Evolutionary conservation across 1,139 yeast genomes (phyloP).

Genomic region (Nakaseomyces delphensis): DNA sequence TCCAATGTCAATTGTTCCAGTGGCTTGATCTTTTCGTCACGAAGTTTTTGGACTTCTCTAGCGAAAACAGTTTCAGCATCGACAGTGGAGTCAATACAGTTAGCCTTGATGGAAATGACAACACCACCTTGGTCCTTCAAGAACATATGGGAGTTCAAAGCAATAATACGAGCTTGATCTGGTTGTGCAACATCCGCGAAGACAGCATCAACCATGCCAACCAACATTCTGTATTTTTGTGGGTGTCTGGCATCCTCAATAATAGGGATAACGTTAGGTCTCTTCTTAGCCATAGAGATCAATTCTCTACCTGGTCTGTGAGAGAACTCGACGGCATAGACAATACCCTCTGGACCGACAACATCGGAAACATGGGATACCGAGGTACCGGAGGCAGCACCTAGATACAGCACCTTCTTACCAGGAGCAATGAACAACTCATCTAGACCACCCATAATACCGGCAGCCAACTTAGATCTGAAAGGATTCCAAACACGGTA

Average conservation of each 20-base stretch:
- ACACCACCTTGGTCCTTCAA: slow-evolving; percentile 98
- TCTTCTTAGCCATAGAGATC: slow-evolving; percentile 99
- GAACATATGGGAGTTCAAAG: slow-evolving; percentile 95
- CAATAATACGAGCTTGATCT: slow-evolving; percentile 99
- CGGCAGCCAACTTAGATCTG: slow-evolving; percentile 99
- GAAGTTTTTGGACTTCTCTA: slow-evolving; percentile 96
- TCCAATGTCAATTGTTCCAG: slow-evolving; percentile 96
- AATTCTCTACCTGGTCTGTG: slow-evolving; percentile 99
- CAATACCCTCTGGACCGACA: slow-evolving; percentile 98
- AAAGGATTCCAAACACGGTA: slow-evolving; percentile 99
- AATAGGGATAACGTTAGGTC: slow-evolving; percentile 97
- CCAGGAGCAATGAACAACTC: slow-evolving; percentile 97
- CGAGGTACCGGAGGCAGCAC: slow-evolving; percentile 99
- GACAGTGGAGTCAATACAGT: slow-evolving; percentile 98
- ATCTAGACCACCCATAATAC: slow-evolving; percentile 99
- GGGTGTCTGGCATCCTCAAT: slow-evolving; percentile 99
- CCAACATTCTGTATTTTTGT: slow-evolving; percentile 96
- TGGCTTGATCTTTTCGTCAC: slow-evolving; percentile 98
- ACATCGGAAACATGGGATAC: slow-evolving; percentile 97
- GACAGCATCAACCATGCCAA: slow-evolving; percentile 97
- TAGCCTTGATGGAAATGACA: slow-evolving; percentile 95
- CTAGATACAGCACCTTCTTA: slow-evolving; percentile 90
- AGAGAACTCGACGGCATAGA: slow-evolving; percentile 97
- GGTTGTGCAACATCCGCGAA: slow-evolving; percentile 99
- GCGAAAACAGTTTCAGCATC: slow-evolving; percentile 99